Percentiles rank a stretch among this genome's conserved stretches.
These are phyloP conservation scores for Vaccinium myrtillus DNA, from an alignment of 148 eudicot genomes.

Conservation along the genomic window DNA sequence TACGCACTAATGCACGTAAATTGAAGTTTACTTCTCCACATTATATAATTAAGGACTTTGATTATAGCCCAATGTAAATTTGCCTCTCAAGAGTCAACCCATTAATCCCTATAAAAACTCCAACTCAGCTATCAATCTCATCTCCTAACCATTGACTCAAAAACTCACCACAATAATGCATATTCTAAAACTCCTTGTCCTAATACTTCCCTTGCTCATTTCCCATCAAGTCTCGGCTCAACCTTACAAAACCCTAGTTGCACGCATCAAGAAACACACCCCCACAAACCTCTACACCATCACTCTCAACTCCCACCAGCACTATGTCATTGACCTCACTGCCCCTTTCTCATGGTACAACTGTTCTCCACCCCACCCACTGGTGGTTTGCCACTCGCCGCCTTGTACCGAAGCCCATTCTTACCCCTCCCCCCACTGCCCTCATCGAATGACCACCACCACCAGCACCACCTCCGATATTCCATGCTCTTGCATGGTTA, in stretches of 20 bases:
- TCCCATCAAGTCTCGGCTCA: constrained; percentile 18
- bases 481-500: neutral
- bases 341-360: constrained; percentile 35
- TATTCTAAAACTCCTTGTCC: neutral
- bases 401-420: neutral
- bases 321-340: constrained; percentile 34
- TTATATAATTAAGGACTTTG: too few species aligned
- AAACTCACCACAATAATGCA: neutral
- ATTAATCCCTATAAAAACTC: too few species aligned
- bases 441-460: neutral
- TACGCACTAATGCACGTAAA: too few species aligned
- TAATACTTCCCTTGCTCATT: neutral
- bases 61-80: too few species aligned
- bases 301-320: constrained; percentile 20
- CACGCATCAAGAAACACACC: constrained; percentile 27
- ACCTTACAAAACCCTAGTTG: constrained; percentile 22
- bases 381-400: neutral
- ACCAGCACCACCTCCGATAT: too few species aligned
- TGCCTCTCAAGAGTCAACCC: too few species aligned
- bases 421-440: neutral
- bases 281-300: constrained; percentile 30
- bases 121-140: neutral
- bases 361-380: constrained; percentile 14
- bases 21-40: too few species aligned
- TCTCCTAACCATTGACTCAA: neutral